Base-by-base conservation (phyloP, 139 green algal species). In the Astrephomene gubernaculifera region DNA sequence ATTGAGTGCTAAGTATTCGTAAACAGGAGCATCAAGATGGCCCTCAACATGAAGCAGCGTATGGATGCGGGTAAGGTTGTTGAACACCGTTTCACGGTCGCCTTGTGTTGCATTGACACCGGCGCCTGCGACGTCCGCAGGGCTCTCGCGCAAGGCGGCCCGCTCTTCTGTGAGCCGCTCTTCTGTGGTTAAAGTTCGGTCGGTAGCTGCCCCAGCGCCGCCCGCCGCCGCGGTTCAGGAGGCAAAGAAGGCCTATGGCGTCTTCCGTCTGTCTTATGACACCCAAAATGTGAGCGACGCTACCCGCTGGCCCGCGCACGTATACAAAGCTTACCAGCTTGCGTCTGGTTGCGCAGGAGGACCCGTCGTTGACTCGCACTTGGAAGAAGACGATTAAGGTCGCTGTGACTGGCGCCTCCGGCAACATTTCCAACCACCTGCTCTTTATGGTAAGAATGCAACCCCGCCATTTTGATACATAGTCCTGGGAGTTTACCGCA, bases 351-450 rank as follows among this genome's bases (percentile, higher is more conserved):
- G 8, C 33, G 82, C 72, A 94, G 92, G 93, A 94, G 87, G 86
- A 93, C 60, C 85, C 89, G 22, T 82, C 88, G 29, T 75, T 95
- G 53, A 95, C 91, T 9, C 82, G 86, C 29, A 91, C 67, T 22
- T 96, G 94, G 94, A 95, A 96, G 90, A 93, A 94, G 86, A 95
- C 91, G 10, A 91, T 96, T 60, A 93, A 90, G 70, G 87, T 89
- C 24, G 93, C 94, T n/a, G 93, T 98, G 1, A 95, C 93, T 49
- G 95, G 95, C 36, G 95, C 95, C 5, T 95, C 95, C 9, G 96
- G 96, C 31, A 93, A 96, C 87, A 98, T 98, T 43, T 93, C 93
- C 70, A 98, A 98, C 89, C 96, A 98, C 82, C 90, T 98, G 53
- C 90, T 98, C 19, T 98, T 98, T 90, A 98, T 97, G 95, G 89